Percentiles rank a stretch among this genome's conserved stretches.
These are phyloP conservation scores for Hydnomerulius pinastri DNA, from an alignment of 768 basidiomycete species.

Conservation along the genomic window DNA sequence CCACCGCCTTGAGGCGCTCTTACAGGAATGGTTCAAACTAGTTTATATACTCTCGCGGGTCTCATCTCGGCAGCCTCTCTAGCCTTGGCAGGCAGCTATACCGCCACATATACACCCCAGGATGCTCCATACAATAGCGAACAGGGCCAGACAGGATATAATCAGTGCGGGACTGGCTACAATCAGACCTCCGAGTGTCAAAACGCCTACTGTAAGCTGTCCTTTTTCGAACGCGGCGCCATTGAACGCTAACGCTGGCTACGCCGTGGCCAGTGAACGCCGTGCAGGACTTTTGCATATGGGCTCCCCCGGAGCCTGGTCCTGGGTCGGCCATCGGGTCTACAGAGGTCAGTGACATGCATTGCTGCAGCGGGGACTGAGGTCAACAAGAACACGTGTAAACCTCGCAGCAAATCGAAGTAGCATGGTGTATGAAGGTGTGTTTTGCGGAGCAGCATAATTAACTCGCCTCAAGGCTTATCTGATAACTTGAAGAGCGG, in stretches of 20 bases:
- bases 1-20: constrained; percentile 9
- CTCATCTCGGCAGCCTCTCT: constrained; percentile 21
- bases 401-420: constrained; percentile 42
- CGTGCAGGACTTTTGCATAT: constrained; percentile 56
- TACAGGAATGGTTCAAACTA: constrained; percentile 21
- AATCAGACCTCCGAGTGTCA: constrained; percentile 68
- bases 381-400: constrained; percentile 14
- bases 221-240: neutral
- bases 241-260: constrained; percentile 1
- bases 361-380: constrained; percentile 7
- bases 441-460: constrained; percentile 6
- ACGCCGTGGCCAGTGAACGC: constrained; percentile 50
- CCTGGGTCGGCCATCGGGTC: constrained; percentile 56
- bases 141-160: constrained; percentile 62
- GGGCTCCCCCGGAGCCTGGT: constrained; percentile 51
- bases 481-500: constrained; percentile 40
- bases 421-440: constrained; percentile 56
- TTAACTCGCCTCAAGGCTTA: neutral
- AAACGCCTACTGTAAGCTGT: constrained; percentile 54
- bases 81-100: constrained; percentile 30
- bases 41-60: constrained; percentile 18
- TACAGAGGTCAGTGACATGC: constrained; percentile 51
- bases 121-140: constrained; percentile 51
- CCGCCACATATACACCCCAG: constrained; percentile 50
- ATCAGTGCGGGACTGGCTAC: constrained; percentile 59